Evolutionary conservation across 2,329 filamentous ascomycete species (phyloP), one percentile per base, ranked within the genome.

Genomic region (Bipolaris sorokiniana): DNA sequence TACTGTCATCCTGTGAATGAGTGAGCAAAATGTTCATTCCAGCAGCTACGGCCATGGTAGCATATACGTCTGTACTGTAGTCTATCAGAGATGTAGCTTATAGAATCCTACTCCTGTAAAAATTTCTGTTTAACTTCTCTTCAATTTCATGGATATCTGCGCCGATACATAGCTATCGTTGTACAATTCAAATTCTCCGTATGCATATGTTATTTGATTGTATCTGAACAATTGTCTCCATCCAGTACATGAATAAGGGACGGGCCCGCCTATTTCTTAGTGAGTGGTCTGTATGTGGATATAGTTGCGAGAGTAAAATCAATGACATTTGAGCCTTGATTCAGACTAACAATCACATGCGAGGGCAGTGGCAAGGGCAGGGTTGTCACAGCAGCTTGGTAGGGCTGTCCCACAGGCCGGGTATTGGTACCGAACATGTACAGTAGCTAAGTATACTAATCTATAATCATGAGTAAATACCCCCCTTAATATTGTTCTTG

Each of bases 1-100:
- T 44, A 37, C 22, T 20, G 52, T 56, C 26, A 45, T 56, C 37
- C 31, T 28, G 22, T 47, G 10, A 46, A 22, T n/a, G 13, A 23
- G n/a, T 34, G 16, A 46, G 28, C 28, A 31, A 5, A 38, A 22
- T 38, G 31, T 28, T 48, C 31, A 16, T 50, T 20, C 46, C 20
- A 36, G 16, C 40, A 44, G 38, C 22, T 33, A 34, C 18, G 34
- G 23, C 23, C 13, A 11, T 15, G 9, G 28, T 15, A 34, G 31
- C 48, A 41, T 4, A 4, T 31, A n/a, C 15, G 15, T 37, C 13
- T 52, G 41, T 51, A 11, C 28, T 31, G 10, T 31, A 31, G 28
- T 13, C 28, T 1, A 5, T 5, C 6, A 28, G 42, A 53, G 36
- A 52, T 22, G 31, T 42, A 44, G 38, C 28, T 33, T 45, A 38